These are phyloP conservation scores for Trichoderma gracile DNA, from an alignment of 2,329 filamentous ascomycete genomes.

Conservation along the genomic window DNA sequence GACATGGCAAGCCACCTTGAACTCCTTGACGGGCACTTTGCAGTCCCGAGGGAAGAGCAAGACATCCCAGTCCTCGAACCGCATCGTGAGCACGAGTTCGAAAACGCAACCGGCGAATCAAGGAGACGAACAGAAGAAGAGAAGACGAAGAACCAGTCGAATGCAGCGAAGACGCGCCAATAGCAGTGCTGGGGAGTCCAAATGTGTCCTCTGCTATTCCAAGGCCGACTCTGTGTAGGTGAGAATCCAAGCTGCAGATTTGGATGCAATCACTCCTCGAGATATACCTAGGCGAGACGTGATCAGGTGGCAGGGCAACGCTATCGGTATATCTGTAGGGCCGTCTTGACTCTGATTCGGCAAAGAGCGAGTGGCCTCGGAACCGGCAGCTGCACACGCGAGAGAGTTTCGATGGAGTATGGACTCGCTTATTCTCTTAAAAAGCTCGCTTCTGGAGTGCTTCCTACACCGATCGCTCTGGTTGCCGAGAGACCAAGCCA, in stretches of 20 bases:
- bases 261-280: neutral
- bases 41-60: constrained; percentile 71
- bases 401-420: neutral
- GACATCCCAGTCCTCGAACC: constrained; percentile 84
- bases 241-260: neutral
- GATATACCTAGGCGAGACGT: neutral
- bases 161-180: neutral
- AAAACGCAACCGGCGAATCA: neutral
- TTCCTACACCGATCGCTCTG: neutral
- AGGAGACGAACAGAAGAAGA: constrained; percentile 10
- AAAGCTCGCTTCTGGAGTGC: neutral
- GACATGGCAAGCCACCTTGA: constrained; percentile 74
- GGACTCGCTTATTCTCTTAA: constrained; percentile 3
- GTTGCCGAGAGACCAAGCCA: neutral
- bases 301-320: constrained; percentile 13
- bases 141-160: neutral
- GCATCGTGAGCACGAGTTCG: constrained; percentile 56
- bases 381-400: constrained; percentile 7
- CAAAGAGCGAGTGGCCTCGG: neutral
- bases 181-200: neutral
- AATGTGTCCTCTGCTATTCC: constrained; percentile 14
- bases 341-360: neutral
- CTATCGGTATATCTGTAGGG: constrained; percentile 3
- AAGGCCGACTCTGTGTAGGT: neutral
- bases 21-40: constrained; percentile 75